These are phyloP conservation scores for Annulohypoxylon truncatum DNA, from an alignment of 2,329 filamentous ascomycete species.

Conservation along the genomic window DNA sequence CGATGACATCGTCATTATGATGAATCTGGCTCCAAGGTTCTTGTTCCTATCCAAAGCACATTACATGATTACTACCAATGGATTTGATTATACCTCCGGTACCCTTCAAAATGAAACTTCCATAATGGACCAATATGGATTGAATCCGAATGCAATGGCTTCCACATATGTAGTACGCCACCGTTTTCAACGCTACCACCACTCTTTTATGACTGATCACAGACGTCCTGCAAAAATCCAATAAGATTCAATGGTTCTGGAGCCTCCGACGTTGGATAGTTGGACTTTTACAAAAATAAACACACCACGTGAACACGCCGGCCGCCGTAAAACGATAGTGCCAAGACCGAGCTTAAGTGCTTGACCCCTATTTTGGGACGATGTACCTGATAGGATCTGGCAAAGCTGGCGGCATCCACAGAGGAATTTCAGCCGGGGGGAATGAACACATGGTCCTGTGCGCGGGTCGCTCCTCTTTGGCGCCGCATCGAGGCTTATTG, in stretches of 20 bases:
- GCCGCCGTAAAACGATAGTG: slow-evolving; percentile 21
- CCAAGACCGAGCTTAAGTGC: slow-evolving; percentile 32
- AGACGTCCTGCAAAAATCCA: slow-evolving; percentile 32
- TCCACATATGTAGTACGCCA: slow-evolving; percentile 22
- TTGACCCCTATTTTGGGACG: slow-evolving; percentile 27
- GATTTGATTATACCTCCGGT: slow-evolving; percentile 4
- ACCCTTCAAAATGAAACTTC: slow-evolving; percentile 10
- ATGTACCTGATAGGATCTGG: slow-evolving; percentile 26
- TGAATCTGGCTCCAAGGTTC: slow-evolving; percentile 10
- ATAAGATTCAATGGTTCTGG: slow-evolving; percentile 24
- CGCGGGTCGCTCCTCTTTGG: slow-evolving; percentile 23
- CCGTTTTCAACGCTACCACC: slow-evolving; percentile 13
- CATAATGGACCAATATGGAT: slow-evolving; percentile 6
- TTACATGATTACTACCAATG: background rate
- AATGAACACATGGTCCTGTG: slow-evolving; percentile 27
- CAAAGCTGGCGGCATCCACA: slow-evolving; percentile 10
- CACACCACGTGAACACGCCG: slow-evolving; percentile 38
- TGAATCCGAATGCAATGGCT: slow-evolving; percentile 17
- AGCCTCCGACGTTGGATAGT: slow-evolving; percentile 25
- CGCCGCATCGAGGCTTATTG: slow-evolving; percentile 34
- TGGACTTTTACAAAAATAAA: slow-evolving; percentile 28
- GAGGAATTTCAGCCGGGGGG: slow-evolving; percentile 20
- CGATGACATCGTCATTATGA: slow-evolving; percentile 34
- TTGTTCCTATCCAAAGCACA: background rate
- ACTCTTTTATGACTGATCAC: slow-evolving; percentile 28